Conservation (phyloP, 2,329 filamentous ascomycete genomes). For the Aspergillus glaucus region DNA sequence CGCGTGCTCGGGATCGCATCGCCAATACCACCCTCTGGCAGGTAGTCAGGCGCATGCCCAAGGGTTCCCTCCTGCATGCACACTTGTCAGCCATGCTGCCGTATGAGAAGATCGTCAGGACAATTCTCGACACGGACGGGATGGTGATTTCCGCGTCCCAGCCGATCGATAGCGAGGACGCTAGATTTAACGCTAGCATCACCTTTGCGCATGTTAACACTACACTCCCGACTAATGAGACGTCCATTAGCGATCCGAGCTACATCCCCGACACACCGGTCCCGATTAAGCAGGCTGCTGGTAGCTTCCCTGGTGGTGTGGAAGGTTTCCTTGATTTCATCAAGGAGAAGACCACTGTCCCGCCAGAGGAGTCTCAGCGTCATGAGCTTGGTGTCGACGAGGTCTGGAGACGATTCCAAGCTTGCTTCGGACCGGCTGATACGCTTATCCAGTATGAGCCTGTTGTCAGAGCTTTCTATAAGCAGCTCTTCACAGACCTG, state of each 20-base stretch:
- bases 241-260: slow-evolving; percentile 56
- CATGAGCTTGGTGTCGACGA: slow-evolving; percentile 79
- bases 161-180: slow-evolving; percentile 48
- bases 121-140: slow-evolving; percentile 61
- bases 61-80: slow-evolving; percentile 62
- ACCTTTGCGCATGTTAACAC: slow-evolving; percentile 55
- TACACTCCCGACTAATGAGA: slow-evolving; percentile 34
- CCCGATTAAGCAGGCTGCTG: slow-evolving; percentile 55
- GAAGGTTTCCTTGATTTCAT: slow-evolving; percentile 70
- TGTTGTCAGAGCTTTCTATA: slow-evolving; percentile 69
- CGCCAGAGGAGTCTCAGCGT: slow-evolving; percentile 62
- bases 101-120: slow-evolving; percentile 66
- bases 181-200: slow-evolving; percentile 50
- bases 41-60: slow-evolving; percentile 78
- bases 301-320: slow-evolving; percentile 65
- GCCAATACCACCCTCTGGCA: slow-evolving; percentile 77
- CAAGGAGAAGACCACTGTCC: slow-evolving; percentile 63
- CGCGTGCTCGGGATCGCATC: slow-evolving; percentile 74
- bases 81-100: slow-evolving; percentile 87
- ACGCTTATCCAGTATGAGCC: slow-evolving; percentile 79
- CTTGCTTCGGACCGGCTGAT: slow-evolving; percentile 64
- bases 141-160: slow-evolving; percentile 60
- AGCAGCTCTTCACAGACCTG: slow-evolving; percentile 61
- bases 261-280: slow-evolving; percentile 57
- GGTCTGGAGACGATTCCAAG: slow-evolving; percentile 74